Evolutionary conservation across 23 red algal genomes (phyloP).

Genomic region (Gracilaria vermiculophylla): DNA sequence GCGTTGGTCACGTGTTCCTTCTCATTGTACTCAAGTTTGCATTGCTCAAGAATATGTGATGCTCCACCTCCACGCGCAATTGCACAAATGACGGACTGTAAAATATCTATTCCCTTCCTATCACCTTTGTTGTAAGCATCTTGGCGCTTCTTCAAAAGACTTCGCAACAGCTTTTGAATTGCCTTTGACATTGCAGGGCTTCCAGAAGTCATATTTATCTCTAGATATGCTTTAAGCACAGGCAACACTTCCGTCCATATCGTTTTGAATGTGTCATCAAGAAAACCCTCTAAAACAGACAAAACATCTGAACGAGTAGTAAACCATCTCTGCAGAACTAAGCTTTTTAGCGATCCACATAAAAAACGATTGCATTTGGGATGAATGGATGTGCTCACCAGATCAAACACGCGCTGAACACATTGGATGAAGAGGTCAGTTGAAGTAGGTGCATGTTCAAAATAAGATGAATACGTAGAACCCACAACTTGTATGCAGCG

Average conservation of each 20-base stretch:
- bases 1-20: slow-evolving; percentile 56
- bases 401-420: slow-evolving; percentile 29
- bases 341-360: not conserved
- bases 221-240: slow-evolving; percentile 33
- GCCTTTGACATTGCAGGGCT: slow-evolving; percentile 3
- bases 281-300: slow-evolving; percentile 3
- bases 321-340: slow-evolving; percentile 19
- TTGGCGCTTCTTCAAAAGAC: slow-evolving; percentile 12
- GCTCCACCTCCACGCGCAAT: slow-evolving; percentile 66
- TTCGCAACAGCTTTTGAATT: not conserved
- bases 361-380: not conserved
- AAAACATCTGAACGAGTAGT: slow-evolving; percentile 29
- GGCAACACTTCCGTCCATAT: slow-evolving; percentile 45
- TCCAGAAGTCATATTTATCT: slow-evolving; percentile 41
- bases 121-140: slow-evolving; percentile 12
- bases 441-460: slow-evolving; percentile 5
- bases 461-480: slow-evolving; percentile 19
- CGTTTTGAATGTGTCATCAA: not conserved
- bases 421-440: slow-evolving; percentile 32
- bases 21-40: slow-evolving; percentile 35
- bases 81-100: slow-evolving; percentile 19
- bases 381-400: not conserved
- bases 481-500: slow-evolving; percentile 5
- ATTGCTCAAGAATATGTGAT: not conserved
- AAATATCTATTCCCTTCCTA: slow-evolving; percentile 6